Conservation (phyloP, 495 filamentous ascomycete species). For the Polyplosphaeria fusca region DNA sequence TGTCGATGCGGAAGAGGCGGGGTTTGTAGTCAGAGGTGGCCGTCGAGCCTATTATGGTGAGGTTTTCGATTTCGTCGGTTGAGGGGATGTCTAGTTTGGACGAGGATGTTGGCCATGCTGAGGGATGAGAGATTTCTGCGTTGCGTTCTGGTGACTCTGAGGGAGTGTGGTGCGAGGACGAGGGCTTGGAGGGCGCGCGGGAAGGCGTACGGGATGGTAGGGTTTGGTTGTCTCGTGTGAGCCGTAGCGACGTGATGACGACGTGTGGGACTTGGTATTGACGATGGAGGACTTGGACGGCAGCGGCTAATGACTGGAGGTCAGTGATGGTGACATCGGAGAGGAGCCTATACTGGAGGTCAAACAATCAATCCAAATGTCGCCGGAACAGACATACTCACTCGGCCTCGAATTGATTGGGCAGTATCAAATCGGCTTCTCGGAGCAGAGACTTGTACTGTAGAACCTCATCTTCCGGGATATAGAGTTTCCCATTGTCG, state of each 20-base stretch:
- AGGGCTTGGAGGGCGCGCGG: conserved; percentile 26
- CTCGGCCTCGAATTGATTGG: conserved; percentile 98
- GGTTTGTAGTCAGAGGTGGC: conserved; percentile 57
- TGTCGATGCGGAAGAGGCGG: conserved; percentile 76
- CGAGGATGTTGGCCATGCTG: conserved; percentile 9
- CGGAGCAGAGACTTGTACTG: conserved; percentile 77
- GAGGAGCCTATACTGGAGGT: conserved; percentile 57
- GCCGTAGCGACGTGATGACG: conserved; percentile 81
- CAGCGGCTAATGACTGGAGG: conserved; percentile 63
- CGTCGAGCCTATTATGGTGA: conserved; percentile 78
- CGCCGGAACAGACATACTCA: no score
- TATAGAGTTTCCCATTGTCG: conserved; percentile 86
- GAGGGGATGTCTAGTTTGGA: neutral
- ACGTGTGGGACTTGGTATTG: conserved; percentile 80
- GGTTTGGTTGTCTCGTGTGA: conserved; percentile 40
- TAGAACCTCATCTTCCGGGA: conserved; percentile 82
- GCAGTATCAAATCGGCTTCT: conserved; percentile 86
- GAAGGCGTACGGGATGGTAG: conserved; percentile 38
- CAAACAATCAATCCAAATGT: neutral
- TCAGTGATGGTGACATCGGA: conserved; percentile 79
- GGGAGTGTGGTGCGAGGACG: conserved; percentile 8
- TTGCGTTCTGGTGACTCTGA: neutral
- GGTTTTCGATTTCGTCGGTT: conserved; percentile 38
- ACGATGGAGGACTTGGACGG: conserved; percentile 73
- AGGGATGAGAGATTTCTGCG: conserved; percentile 18